phyloP scores from a whole-genome alignment of 139 green algal species.

The Chlorella sp. region DNA sequence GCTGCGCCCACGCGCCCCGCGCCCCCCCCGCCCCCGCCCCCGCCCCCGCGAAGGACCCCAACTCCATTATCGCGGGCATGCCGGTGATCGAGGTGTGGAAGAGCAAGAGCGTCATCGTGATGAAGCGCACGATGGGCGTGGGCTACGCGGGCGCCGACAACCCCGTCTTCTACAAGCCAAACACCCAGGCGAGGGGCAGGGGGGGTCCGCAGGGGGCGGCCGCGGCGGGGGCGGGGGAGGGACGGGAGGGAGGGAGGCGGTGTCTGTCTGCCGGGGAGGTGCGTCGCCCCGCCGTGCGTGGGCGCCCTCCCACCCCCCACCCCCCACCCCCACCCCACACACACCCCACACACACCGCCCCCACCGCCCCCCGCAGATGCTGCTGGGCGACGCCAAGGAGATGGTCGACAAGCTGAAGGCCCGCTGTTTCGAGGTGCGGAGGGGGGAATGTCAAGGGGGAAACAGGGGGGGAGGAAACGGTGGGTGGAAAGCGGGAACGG shows the following conservation, averaged over 20 bases:
- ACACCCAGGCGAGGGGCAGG: conserved; percentile 49
- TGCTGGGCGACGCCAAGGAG: conserved; percentile 82
- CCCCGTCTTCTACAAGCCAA: conserved; percentile 78
- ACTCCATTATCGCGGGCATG: conserved; percentile 84
- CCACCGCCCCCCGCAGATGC: conserved; percentile 51
- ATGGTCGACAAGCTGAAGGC: conserved; percentile 57
- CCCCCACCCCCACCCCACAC: no score
- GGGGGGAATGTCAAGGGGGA: no score
- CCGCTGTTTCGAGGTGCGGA: conserved; percentile 26
- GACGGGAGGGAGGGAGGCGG: neutral
- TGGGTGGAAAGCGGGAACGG: no score
- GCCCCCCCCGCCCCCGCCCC: neutral
- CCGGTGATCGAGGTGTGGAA: conserved; percentile 77
- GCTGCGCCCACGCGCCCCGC: neutral
- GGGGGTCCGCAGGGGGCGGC: neutral
- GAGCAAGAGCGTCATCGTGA: conserved; percentile 79
- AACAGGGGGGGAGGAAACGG: no score
- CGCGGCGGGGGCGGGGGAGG: neutral
- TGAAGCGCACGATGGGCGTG: conserved; percentile 86
- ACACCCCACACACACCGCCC: no score
- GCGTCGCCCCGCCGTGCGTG: neutral
- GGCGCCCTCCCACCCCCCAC: neutral
- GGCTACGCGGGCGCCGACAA: conserved; percentile 74
- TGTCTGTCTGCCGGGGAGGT: neutral
- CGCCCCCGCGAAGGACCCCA: conserved; percentile 62